A percentile compares a stretch with the other conserved stretches of the same genome.
These are phyloP conservation scores for Beauveria australis DNA, from an alignment of 2,329 filamentous ascomycete genomes.

Conservation along the genomic window DNA sequence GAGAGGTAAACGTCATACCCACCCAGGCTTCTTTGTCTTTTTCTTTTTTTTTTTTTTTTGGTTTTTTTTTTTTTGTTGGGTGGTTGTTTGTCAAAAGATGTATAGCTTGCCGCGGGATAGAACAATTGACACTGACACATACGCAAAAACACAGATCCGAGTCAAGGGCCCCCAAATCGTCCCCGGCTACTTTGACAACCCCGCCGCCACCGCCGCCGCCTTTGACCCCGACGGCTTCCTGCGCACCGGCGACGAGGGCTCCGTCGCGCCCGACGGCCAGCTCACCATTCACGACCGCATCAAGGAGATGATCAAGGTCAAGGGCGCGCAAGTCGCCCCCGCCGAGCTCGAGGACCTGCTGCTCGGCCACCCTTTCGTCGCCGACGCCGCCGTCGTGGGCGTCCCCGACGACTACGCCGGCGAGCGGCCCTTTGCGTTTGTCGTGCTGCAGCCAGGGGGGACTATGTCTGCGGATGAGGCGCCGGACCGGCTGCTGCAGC, in stretches of 20 bases:
- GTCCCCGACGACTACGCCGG: conserved; percentile 54
- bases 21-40: too few species aligned
- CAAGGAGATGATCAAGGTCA: conserved; percentile 41
- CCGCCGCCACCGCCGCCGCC: conserved; percentile 66
- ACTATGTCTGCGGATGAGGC: conserved; percentile 30
- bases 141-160: conserved; percentile 37
- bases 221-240: conserved; percentile 63
- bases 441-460: conserved; percentile 55
- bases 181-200: conserved; percentile 72
- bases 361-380: conserved; percentile 65
- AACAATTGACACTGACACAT: background rate
- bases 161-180: conserved; percentile 65
- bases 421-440: conserved; percentile 55
- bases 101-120: too few species aligned
- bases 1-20: too few species aligned
- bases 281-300: conserved; percentile 67
- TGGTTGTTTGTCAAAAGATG: background rate
- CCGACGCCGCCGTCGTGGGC: conserved; percentile 71
- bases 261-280: conserved; percentile 64
- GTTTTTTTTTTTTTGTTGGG: background rate
- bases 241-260: conserved; percentile 70
- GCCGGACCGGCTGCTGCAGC: conserved; percentile 30
- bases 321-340: conserved; percentile 76
- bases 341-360: conserved; percentile 77
- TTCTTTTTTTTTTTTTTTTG: too few species aligned